Evolutionary conservation across 345 rosid genomes (phyloP).

Genomic region (Toxicodendron radicans): DNA sequence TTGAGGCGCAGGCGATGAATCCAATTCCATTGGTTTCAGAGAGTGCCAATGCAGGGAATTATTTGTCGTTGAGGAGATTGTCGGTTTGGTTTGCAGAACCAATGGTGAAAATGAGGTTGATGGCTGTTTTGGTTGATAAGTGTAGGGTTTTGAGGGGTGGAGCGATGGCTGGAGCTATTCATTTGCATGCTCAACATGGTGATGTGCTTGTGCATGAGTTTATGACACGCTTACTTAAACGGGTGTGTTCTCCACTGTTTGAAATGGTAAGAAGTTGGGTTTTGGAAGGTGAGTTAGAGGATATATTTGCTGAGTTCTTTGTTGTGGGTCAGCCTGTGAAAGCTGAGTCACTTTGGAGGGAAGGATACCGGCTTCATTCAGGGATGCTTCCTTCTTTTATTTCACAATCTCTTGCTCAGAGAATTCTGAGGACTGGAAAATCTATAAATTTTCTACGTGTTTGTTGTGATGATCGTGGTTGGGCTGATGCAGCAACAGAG

Average conservation of each 20-base stretch:
- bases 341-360: conserved; percentile 97
- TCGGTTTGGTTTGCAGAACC: conserved; percentile 95
- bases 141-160: conserved; percentile 92
- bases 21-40: conserved; percentile 88
- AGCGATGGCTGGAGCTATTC: conserved; percentile 96
- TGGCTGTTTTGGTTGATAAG: conserved; percentile 96
- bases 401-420: conserved; percentile 84
- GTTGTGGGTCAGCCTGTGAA: conserved; percentile 88
- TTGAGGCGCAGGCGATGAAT: conserved; percentile 86
- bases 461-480: conserved; percentile 92
- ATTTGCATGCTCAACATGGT: conserved; percentile 95
- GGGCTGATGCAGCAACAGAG: conserved; percentile 93
- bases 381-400: conserved; percentile 94
- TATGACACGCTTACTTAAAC: conserved; percentile 75
- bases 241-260: conserved; percentile 92
- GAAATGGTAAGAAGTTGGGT: conserved; percentile 99
- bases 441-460: conserved; percentile 96
- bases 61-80: conserved; percentile 84
- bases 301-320: conserved; percentile 87
- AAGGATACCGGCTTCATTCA: conserved; percentile 83
- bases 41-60: conserved; percentile 60
- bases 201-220: conserved; percentile 87
- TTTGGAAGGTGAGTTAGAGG: conserved; percentile 97
- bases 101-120: conserved; percentile 91
- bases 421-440: conserved; percentile 93